Evolutionary conservation across 768 basidiomycete species (phyloP).

Genomic region (Brasilioporus rufonigricans): DNA sequence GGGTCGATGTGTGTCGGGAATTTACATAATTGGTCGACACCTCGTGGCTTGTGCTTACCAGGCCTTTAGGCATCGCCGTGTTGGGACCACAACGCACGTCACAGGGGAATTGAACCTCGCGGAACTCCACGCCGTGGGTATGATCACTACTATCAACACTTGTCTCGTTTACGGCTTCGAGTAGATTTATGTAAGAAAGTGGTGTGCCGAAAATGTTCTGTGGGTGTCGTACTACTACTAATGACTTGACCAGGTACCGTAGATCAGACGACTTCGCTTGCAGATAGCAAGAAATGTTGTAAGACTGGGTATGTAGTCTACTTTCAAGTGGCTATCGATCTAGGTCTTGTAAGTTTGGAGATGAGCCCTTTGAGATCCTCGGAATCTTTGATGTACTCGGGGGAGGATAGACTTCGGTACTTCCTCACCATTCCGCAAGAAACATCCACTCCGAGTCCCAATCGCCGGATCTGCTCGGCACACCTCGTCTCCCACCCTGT

Average conservation of each 20-base stretch:
- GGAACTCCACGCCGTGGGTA: too few species aligned
- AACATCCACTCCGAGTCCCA: slow-evolving; percentile 11
- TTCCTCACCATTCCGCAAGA: slow-evolving; percentile 10
- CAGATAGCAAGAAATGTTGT: background rate
- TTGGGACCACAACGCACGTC: slow-evolving; percentile 2
- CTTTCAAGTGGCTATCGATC: background rate
- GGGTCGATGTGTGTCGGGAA: background rate
- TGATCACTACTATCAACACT: too few species aligned
- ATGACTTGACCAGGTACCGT: background rate
- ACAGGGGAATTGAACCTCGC: too few species aligned
- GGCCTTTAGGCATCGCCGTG: background rate
- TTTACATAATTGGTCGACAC: background rate
- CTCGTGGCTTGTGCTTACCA: background rate
- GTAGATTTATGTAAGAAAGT: background rate
- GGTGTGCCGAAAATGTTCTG: background rate
- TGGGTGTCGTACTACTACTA: background rate
- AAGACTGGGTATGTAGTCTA: background rate
- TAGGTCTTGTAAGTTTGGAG: background rate
- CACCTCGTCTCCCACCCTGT: slow-evolving; percentile 13
- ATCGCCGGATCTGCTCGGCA: slow-evolving; percentile 6
- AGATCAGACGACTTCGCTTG: background rate
- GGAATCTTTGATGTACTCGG: slow-evolving; percentile 16
- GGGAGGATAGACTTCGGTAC: slow-evolving; percentile 2
- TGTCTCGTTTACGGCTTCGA: background rate
- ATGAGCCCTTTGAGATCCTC: slow-evolving; percentile 15